phyloP scores from a whole-genome alignment of 305 asterid genomes.

The Fraxinus paxiana region DNA sequence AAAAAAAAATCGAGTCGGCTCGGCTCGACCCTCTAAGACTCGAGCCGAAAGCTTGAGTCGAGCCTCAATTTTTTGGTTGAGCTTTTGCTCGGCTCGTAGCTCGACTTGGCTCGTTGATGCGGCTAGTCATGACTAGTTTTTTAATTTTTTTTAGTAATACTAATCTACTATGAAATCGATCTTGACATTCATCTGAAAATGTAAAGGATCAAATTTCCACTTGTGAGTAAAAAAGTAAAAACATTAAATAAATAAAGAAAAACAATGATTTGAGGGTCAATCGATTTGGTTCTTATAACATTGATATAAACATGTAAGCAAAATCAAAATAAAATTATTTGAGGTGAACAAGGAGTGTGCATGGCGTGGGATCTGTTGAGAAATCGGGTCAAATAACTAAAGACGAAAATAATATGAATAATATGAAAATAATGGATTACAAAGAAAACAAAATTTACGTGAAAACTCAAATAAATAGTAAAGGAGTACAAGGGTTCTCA shows the following conservation, averaged over 20 bases:
- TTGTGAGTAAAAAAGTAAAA: neutral
- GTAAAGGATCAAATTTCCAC: neutral
- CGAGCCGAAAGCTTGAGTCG: too few species aligned
- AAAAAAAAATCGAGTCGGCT: too few species aligned
- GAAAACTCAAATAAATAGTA: neutral
- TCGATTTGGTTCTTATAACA: neutral
- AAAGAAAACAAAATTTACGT: neutral
- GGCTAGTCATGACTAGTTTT: conserved; percentile 6
- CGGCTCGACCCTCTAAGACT: too few species aligned
- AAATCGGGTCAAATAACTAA: neutral
- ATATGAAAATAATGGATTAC: neutral
- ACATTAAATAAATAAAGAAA: neutral
- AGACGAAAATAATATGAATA: neutral
- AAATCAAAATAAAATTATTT: neutral
- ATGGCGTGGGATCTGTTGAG: neutral
- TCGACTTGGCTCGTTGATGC: too few species aligned
- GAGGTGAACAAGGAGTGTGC: neutral
- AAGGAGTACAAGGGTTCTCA: neutral
- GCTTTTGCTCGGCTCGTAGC: too few species aligned
- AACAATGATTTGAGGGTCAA: neutral
- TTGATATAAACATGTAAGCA: neutral
- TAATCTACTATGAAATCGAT: neutral
- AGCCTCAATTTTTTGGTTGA: too few species aligned
- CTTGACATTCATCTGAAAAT: neutral
- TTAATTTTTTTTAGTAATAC: neutral